Base-by-base conservation (phyloP, 2,329 filamentous ascomycete genomes). In the Bipolaris sorokiniana region DNA sequence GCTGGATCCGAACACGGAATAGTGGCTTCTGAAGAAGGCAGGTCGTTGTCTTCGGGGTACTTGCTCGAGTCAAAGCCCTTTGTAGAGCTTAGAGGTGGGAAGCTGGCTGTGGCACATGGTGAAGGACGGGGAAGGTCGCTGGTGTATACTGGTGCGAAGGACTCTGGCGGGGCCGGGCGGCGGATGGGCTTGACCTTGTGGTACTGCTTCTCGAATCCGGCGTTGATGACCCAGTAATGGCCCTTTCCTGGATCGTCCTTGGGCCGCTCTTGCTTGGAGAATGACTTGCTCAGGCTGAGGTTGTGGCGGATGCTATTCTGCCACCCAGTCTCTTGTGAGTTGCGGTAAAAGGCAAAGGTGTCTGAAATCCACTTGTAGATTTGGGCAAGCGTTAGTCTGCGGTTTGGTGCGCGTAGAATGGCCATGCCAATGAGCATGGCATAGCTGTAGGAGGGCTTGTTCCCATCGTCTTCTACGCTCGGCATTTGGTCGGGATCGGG, bases 321-420 rank as follows among this genome's bases (percentile, higher is more conserved):
- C 95, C 95, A 99, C 62, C 95, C 94, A 10, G 90, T 88, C 69
- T 97, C 92, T 54, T 88, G 86, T 41, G 87, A 85, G 66, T 86
- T 88, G 80, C 74, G 74, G 63, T 98, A 99, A 78, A 94, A 97
- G 5, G 86, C 88, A 75, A 90, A 98, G 16, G 89, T 93, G 74
- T 96, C 91, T n/a, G 92, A 96, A 69, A 99, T 98, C 94, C 95
- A 99, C 74, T 96, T 97, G 84, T 98, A 99, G 67, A 99, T 99
- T 76, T 97, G 92, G 23, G 92, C 88, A 16, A 99, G 84, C 1
- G 95, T 98, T 61, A 98, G 83, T 50, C 91, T 89, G 58, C 92
- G 88, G 59, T 89, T 87, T 11, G 90, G 89, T 4, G 95, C 91
- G 61, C 93, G 88, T 20, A 98, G 82, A 68, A 99, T 97, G 49